Evolutionary conservation across 177 flowering plant genomes (phyloP).

Genomic region (Telopea speciosissima): DNA sequence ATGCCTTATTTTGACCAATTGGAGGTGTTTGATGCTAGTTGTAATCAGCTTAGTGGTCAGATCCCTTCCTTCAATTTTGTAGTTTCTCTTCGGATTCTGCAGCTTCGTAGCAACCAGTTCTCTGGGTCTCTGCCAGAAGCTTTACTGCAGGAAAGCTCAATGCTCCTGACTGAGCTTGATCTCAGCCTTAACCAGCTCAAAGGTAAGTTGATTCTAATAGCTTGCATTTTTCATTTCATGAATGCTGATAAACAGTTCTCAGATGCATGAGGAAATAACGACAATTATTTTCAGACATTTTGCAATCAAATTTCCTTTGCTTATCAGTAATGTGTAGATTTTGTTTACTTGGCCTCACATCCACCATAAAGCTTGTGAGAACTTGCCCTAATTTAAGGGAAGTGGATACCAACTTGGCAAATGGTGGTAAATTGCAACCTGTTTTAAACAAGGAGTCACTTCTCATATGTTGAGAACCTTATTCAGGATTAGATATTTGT

Average conservation of each 20-base stretch:
- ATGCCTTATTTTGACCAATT: slow-evolving; percentile 57
- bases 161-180: slow-evolving; percentile 59
- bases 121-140: slow-evolving; percentile 56
- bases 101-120: slow-evolving; percentile 45
- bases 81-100: slow-evolving; percentile 50
- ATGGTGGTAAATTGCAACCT: not conserved
- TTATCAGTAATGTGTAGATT: not conserved
- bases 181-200: slow-evolving; percentile 59
- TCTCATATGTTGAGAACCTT: not conserved
- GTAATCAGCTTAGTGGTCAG: slow-evolving; percentile 45
- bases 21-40: slow-evolving; percentile 70
- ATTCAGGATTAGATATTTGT: not conserved
- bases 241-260: not conserved
- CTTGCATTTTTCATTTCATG: not conserved
- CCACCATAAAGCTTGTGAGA: not conserved
- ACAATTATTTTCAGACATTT: not conserved
- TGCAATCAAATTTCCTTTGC: not conserved
- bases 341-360: not conserved
- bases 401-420: not conserved
- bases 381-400: not conserved
- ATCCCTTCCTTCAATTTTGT: slow-evolving; percentile 56
- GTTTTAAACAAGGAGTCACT: not conserved
- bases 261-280: not conserved
- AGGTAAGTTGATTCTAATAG: slow-evolving; percentile 31
- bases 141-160: slow-evolving; percentile 59